Base-by-base conservation (phyloP, 495 filamentous ascomycete species). In the Hypoxylon fragiforme region DNA sequence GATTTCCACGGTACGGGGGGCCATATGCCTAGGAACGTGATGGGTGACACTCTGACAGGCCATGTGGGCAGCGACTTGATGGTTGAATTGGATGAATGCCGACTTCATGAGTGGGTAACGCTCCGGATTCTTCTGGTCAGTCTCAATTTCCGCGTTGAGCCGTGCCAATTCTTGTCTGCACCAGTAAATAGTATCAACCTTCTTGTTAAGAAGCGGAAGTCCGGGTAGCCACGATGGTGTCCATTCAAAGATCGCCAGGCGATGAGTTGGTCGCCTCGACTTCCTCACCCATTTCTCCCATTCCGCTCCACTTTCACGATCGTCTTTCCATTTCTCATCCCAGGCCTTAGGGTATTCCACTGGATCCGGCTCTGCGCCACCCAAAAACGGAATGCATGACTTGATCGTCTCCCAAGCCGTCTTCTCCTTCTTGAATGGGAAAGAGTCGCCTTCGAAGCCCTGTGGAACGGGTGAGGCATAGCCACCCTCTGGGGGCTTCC, bases 41-140 rank as follows among this genome's bases (percentile, higher is more conserved):
- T 97, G 92, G 35, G 84, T 91, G 54, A 96, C 83, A 18, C 90
- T 80, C 70, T 98, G 94, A 68, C 90, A 96, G 50, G 92, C 92
- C 94, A 98, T 97, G 63, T 98, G 94, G 1, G 94, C 94, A 6
- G 92, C 91, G 3, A 96, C 90, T 70, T 98, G 94, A 63, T 96
- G 89, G 61, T 97, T 96, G 79, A 98, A 98, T 68, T 98, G 94
- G 46, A 98, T 91, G 63, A 98, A 98, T 11, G 94, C 94, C 9
- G 95, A 96, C 62, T 91, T 97, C 92, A 98, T 96, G 45, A 92
- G 74, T 1, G 94, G 95, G 54, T 88, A 98, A 21, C 84, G 84
- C 60, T 97, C 92, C 0, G 88, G 89, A 24, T 91, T 78, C 57
- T 85, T 76, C 63, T 98, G 95, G 62, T 97, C 95, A 24, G 86